phyloP scores from a whole-genome alignment of 805 yeast species.

The Zygoascus ofunaensis region DNA sequence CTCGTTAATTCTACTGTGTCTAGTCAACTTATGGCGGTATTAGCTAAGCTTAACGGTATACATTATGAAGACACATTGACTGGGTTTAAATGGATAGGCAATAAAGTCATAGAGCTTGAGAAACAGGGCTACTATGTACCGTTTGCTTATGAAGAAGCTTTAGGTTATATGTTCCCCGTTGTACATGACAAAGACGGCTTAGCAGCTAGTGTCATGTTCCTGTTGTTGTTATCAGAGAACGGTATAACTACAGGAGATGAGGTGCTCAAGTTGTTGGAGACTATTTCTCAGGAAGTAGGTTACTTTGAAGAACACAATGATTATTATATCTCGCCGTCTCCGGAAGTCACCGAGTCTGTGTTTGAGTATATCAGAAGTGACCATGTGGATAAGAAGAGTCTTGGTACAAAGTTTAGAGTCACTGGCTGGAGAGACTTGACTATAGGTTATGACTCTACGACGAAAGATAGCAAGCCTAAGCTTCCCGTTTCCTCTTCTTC shows the following conservation, averaged over 20 bases:
- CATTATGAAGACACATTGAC: slow-evolving; percentile 75
- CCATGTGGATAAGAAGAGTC: slow-evolving; percentile 15
- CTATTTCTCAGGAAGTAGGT: slow-evolving; percentile 61
- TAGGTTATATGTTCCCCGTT: slow-evolving; percentile 81
- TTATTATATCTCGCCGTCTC: slow-evolving; percentile 59
- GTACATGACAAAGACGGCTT: slow-evolving; percentile 93
- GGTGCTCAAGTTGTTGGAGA: slow-evolving; percentile 43
- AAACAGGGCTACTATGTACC: slow-evolving; percentile 59
- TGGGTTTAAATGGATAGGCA: slow-evolving; percentile 97
- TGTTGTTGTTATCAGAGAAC: slow-evolving; percentile 50
- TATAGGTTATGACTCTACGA: slow-evolving; percentile 64
- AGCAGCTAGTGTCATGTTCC: slow-evolving; percentile 63
- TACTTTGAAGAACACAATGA: slow-evolving; percentile 81
- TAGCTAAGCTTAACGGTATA: slow-evolving; percentile 57
- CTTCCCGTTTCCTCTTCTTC: slow-evolving; percentile 65
- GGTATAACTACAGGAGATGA: slow-evolving; percentile 37
- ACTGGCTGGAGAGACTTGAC: slow-evolving; percentile 77
- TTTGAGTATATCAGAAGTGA: slow-evolving; percentile 45
- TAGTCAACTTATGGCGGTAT: slow-evolving; percentile 62
- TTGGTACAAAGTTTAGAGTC: slow-evolving; percentile 56
- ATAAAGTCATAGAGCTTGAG: slow-evolving; percentile 68
- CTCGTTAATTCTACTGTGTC: slow-evolving; percentile 87
- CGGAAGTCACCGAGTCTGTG: slow-evolving; percentile 41
- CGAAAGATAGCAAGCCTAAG: slow-evolving; percentile 46
- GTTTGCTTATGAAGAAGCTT: slow-evolving; percentile 91